Evolutionary conservation across 441 rosid genomes (phyloP).

Genomic region (Erodium moschatum): DNA sequence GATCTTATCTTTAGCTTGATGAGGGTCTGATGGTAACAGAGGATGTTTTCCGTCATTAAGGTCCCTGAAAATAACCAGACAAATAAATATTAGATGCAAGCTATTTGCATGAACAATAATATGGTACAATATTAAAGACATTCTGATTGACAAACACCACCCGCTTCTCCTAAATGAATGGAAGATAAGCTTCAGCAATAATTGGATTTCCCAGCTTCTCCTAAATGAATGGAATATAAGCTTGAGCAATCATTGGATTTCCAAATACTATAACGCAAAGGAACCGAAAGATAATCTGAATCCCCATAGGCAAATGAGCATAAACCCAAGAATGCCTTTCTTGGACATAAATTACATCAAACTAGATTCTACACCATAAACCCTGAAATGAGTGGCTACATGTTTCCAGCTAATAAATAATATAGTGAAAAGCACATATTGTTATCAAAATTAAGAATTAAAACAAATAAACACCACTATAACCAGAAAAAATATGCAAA

Average conservation of each 20-base stretch:
- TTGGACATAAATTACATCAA: background rate
- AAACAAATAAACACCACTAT: background rate
- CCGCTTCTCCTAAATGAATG: too few relatives aligned
- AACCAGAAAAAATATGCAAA: background rate
- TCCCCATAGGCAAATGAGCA: background rate
- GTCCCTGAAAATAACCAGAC: conserved; percentile 24
- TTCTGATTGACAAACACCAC: background rate
- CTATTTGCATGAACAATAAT: too few relatives aligned
- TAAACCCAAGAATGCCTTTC: background rate
- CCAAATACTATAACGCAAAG: background rate
- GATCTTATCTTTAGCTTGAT: conserved; percentile 50
- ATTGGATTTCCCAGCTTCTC: background rate
- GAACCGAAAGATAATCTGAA: background rate
- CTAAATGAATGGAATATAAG: too few relatives aligned
- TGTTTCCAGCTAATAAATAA: background rate
- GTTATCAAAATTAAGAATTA: background rate
- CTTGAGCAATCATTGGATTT: background rate
- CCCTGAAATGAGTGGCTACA: background rate
- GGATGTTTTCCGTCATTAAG: conserved; percentile 27
- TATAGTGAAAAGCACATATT: background rate
- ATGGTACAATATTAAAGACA: too few relatives aligned
- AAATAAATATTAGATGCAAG: too few relatives aligned
- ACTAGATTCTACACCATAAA: background rate
- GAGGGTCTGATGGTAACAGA: conserved; percentile 29
- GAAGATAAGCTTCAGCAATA: background rate